A percentile compares a stretch with the other conserved stretches of the same genome.
Evolutionary conservation across 345 rosid genomes (phyloP).

Genomic region (Toxicodendron radicans): DNA sequence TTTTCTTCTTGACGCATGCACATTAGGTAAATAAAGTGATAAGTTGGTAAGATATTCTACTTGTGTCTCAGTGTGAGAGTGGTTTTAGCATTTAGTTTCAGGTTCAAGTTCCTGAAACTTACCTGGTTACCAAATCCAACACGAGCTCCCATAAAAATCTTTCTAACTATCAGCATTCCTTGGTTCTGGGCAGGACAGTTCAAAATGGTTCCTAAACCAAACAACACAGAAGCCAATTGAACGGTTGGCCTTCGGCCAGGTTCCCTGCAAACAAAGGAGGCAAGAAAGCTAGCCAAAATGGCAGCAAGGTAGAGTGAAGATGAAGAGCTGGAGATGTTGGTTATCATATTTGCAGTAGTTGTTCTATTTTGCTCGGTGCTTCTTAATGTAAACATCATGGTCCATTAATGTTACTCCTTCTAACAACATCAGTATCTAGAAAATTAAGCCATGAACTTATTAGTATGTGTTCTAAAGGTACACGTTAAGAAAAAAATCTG

Average conservation of each 20-base stretch:
- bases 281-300: constrained; percentile 46
- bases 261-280: constrained; percentile 42
- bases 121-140: constrained; percentile 83
- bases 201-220: constrained; percentile 54
- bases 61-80: too few species aligned
- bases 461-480: neutral
- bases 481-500: too few species aligned
- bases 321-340: too few species aligned
- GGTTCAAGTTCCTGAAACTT: neutral
- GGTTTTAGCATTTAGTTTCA: too few species aligned
- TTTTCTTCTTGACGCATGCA: too few species aligned
- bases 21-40: too few species aligned
- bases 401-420: too few species aligned
- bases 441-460: neutral
- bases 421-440: too few species aligned
- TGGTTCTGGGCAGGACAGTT: constrained; percentile 42
- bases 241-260: constrained; percentile 57
- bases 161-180: constrained; percentile 55
- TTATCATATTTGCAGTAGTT: too few species aligned
- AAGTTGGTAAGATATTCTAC: too few species aligned
- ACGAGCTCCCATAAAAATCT: constrained; percentile 62
- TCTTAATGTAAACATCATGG: too few species aligned
- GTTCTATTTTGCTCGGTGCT: too few species aligned
- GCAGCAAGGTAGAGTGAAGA: constrained; percentile 38
- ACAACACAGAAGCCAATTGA: constrained; percentile 60